Conservation (phyloP, 257 asterid genomes). For the Ilex aquifolium region DNA sequence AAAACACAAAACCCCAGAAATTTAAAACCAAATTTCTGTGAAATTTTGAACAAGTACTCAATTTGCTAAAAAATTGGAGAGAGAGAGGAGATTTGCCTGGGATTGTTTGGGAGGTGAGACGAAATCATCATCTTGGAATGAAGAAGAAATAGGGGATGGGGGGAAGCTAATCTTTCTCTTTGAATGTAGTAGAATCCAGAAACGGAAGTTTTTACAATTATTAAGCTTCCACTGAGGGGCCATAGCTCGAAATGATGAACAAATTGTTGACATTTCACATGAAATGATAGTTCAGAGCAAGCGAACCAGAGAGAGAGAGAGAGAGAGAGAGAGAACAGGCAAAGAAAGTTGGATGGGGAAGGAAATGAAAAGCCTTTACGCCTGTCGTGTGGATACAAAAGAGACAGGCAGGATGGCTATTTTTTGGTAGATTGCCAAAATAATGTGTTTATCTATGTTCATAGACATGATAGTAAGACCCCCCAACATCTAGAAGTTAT, state of each 20-base stretch:
- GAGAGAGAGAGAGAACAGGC: not conserved
- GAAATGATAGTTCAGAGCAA: not conserved
- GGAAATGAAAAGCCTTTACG: not conserved
- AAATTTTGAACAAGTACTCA: not conserved
- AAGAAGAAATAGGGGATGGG: slow-evolving; percentile 36
- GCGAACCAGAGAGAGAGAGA: not conserved
- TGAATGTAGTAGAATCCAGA: slow-evolving; percentile 41
- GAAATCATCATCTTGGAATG: slow-evolving; percentile 41
- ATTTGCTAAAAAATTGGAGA: not conserved
- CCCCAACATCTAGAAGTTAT: too few relatives aligned
- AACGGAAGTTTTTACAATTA: slow-evolving; percentile 27
- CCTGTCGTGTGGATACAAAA: too few relatives aligned
- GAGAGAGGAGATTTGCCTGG: not conserved
- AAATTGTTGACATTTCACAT: slow-evolving; percentile 36
- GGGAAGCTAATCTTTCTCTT: slow-evolving; percentile 33
- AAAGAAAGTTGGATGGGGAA: not conserved
- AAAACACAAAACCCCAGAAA: not conserved
- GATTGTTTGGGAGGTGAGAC: slow-evolving; percentile 34
- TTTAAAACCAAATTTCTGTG: not conserved
- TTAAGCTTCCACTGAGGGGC: slow-evolving; percentile 42
- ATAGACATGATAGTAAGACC: too few relatives aligned
- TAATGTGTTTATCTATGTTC: too few relatives aligned
- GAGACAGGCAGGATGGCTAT: too few relatives aligned
- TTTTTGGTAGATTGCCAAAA: too few relatives aligned
- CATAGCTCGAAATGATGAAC: slow-evolving; percentile 40